These are phyloP conservation scores for Dendrobium nobile DNA, from an alignment of 106 monocot species.

Conservation along the genomic window DNA sequence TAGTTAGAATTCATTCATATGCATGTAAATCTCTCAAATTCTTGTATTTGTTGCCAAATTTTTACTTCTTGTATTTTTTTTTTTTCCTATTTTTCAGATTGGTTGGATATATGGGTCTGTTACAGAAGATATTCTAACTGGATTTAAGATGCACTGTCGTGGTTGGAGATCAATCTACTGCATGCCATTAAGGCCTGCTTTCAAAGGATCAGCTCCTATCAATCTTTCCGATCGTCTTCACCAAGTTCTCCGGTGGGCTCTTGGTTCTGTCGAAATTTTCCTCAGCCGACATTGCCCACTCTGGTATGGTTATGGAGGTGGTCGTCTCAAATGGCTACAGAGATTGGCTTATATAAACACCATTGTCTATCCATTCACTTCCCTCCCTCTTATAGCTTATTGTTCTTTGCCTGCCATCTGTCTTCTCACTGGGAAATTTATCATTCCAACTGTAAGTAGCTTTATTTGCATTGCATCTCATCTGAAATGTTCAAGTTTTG, in stretches of 20 bases:
- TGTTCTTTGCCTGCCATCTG: constrained; percentile 85
- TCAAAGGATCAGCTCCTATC: constrained; percentile 95
- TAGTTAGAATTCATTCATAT: not conserved
- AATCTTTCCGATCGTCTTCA: constrained; percentile 89
- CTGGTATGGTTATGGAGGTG: constrained; percentile 87
- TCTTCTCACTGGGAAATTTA: constrained; percentile 90
- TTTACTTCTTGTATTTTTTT: not conserved
- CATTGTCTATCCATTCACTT: constrained; percentile 92
- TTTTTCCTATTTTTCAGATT: constrained; percentile 35
- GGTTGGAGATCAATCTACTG: constrained; percentile 98
- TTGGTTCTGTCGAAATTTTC: constrained; percentile 94
- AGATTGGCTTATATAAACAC: constrained; percentile 86
- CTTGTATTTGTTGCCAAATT: not conserved
- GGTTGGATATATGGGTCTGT: constrained; percentile 99
- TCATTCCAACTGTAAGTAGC: constrained; percentile 81
- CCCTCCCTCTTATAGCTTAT: constrained; percentile 85
- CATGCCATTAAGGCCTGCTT: constrained; percentile 86
- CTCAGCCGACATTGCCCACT: constrained; percentile 93
- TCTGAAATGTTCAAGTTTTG: not conserved
- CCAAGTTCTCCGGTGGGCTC: constrained; percentile 98
- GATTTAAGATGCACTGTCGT: constrained; percentile 98
- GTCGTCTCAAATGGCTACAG: constrained; percentile 89
- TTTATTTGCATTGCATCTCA: not conserved
- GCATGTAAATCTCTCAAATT: too few species aligned
- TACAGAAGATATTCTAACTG: constrained; percentile 88